phyloP scores from a whole-genome alignment of 1,139 yeast species.

The Lodderomyces metapsilosis region DNA sequence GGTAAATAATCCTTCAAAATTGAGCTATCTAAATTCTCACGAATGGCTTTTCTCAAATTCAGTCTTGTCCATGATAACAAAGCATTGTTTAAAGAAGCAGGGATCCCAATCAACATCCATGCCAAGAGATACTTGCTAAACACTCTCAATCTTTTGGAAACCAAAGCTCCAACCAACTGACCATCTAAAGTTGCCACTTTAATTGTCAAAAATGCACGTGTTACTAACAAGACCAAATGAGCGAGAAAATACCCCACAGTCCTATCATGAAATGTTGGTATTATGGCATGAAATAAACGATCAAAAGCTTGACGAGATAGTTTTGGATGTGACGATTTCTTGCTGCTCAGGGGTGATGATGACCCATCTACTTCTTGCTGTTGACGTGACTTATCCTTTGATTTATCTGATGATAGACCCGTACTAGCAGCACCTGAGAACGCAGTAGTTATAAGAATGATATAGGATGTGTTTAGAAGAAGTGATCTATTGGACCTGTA shows the following conservation, averaged over 20 bases:
- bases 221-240: slow-evolving; percentile 62
- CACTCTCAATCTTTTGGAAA: slow-evolving; percentile 63
- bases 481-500: slow-evolving; percentile 47
- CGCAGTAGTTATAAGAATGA: slow-evolving; percentile 46
- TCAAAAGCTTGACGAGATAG: slow-evolving; percentile 34
- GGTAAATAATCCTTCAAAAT: slow-evolving; percentile 72
- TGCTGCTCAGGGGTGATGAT: not conserved
- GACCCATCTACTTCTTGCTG: not conserved
- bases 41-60: slow-evolving; percentile 61
- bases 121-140: slow-evolving; percentile 64
- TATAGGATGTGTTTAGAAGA: slow-evolving; percentile 49
- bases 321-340: slow-evolving; percentile 22
- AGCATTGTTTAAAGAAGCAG: slow-evolving; percentile 81
- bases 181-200: slow-evolving; percentile 90
- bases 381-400: slow-evolving; percentile 12
- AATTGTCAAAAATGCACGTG: slow-evolving; percentile 73
- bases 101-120: slow-evolving; percentile 87
- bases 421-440: slow-evolving; percentile 45
- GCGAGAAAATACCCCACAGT: slow-evolving; percentile 44
- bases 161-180: slow-evolving; percentile 75
- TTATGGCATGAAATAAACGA: slow-evolving; percentile 35
- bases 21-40: slow-evolving; percentile 63
- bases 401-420: slow-evolving; percentile 11
- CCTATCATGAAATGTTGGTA: slow-evolving; percentile 34
- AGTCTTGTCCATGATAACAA: slow-evolving; percentile 70